A percentile compares a stretch with the other conserved stretches of the same genome.
Conservation (phyloP, 1,284 basidiomycete genomes). For the Sporisorium graminicola region DNA sequence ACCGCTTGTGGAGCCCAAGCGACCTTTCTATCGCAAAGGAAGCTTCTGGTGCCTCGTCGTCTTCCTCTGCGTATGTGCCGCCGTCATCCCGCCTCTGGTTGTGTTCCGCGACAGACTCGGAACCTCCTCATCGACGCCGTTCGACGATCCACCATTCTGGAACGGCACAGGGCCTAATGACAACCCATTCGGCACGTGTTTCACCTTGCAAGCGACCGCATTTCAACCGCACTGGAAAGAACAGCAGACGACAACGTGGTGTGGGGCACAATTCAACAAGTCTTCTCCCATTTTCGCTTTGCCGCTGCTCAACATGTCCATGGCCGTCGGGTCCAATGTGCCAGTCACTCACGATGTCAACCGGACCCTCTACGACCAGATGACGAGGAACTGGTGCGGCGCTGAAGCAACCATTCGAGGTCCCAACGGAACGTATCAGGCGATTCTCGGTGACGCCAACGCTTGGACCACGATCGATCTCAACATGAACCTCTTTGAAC, state of each 20-base stretch:
- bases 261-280: conserved; percentile 44
- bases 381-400: conserved; percentile 49
- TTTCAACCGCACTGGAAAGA: conserved; percentile 51
- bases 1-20: conserved; percentile 21
- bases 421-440: conserved; percentile 28
- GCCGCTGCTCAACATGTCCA: conserved; percentile 44
- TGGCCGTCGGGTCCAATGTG: conserved; percentile 12
- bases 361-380: conserved; percentile 15
- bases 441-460: conserved; percentile 40
- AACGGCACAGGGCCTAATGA: conserved; percentile 47
- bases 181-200: conserved; percentile 48
- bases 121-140: conserved; percentile 4
- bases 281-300: conserved; percentile 45
- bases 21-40: conserved; percentile 32
- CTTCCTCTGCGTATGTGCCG: conserved; percentile 27
- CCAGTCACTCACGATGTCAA: conserved; percentile 18
- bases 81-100: conserved; percentile 36
- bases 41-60: conserved; percentile 36
- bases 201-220: conserved; percentile 43
- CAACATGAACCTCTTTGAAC: conserved; percentile 41
- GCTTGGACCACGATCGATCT: conserved; percentile 34
- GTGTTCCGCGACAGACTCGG: conserved; percentile 32
- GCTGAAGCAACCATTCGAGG: conserved; percentile 40
- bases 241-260: conserved; percentile 46
- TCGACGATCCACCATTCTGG: conserved; percentile 41